These are phyloP conservation scores for Daldinia eschscholtzii DNA, from an alignment of 2,329 filamentous ascomycete species.

Conservation along the genomic window DNA sequence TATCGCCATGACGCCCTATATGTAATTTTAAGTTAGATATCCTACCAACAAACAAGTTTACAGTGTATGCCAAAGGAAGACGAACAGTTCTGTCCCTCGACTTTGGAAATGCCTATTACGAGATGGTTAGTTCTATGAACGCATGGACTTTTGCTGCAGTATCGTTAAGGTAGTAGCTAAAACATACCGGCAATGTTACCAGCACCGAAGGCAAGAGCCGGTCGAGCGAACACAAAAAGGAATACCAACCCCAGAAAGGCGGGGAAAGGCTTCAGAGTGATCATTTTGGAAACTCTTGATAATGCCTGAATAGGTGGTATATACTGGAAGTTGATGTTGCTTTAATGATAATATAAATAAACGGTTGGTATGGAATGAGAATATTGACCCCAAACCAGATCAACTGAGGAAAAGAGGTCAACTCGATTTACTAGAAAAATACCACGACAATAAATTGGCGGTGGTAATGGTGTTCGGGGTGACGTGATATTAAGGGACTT, in stretches of 20 bases:
- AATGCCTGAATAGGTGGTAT: conserved; percentile 6
- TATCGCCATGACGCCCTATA: conserved; percentile 85
- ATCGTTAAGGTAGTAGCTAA: not conserved
- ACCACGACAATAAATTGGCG: conserved; percentile 20
- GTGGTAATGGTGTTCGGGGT: conserved; percentile 24
- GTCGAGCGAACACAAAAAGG: conserved; percentile 75
- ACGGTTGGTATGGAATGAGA: conserved; percentile 1
- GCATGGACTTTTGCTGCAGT: not conserved
- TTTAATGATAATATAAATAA: not conserved
- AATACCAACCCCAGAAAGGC: conserved; percentile 69
- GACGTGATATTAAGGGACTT: conserved; percentile 43
- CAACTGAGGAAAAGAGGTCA: conserved; percentile 16
- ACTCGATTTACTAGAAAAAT: conserved; percentile 15
- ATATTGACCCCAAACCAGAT: conserved; percentile 8
- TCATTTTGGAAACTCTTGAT: conserved; percentile 56
- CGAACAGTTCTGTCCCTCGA: conserved; percentile 86
- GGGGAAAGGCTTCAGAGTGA: conserved; percentile 61
- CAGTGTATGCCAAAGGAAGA: conserved; percentile 31
- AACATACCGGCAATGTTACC: conserved; percentile 84
- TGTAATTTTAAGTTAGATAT: conserved; percentile 23
- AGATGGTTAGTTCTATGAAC: conserved; percentile 19
- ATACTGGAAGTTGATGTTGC: conserved; percentile 2
- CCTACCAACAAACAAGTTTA: not conserved
- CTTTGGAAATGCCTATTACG: conserved; percentile 72
- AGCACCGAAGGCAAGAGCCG: conserved; percentile 83